These are phyloP conservation scores for Anthoceros angustus DNA, from an alignment of 225 moss, liverwort and hornwort species.

Conservation along the genomic window DNA sequence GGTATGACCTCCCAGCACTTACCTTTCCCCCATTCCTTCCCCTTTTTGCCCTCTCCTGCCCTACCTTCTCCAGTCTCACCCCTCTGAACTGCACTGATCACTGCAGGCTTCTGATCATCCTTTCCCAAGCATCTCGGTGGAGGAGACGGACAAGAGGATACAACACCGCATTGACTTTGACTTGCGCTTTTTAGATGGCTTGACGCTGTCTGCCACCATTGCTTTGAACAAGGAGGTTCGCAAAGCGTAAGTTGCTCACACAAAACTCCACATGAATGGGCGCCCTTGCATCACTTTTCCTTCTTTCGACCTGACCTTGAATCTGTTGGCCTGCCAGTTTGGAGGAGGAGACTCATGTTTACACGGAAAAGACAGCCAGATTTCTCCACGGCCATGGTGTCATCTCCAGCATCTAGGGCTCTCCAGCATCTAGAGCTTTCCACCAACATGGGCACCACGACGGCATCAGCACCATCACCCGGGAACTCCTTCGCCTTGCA, in stretches of 20 bases:
- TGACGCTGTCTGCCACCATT: conserved; percentile 43
- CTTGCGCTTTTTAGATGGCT: conserved; percentile 59
- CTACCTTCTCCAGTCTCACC: neutral
- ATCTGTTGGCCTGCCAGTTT: conserved; percentile 42
- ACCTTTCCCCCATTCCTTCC: no score
- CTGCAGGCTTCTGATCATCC: conserved; percentile 68
- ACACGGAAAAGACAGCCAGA: conserved; percentile 71
- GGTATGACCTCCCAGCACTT: no score
- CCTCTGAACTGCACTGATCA: neutral
- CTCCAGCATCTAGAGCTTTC: no score
- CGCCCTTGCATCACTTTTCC: no score
- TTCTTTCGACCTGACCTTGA: no score
- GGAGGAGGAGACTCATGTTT: conserved; percentile 54
- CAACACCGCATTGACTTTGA: conserved; percentile 44
- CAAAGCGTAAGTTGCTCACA: conserved; percentile 30
- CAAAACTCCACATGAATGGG: no score
- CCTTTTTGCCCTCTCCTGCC: neutral
- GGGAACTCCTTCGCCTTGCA: no score
- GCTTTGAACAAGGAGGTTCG: conserved; percentile 77
- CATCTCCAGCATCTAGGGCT: neutral
- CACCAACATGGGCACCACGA: no score
- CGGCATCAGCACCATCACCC: no score
- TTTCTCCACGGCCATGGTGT: conserved; percentile 70
- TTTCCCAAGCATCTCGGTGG: conserved; percentile 34
- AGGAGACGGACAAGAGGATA: conserved; percentile 56